Evolutionary conservation across 2,329 filamentous ascomycete species (phyloP), one percentile per base, ranked within the genome.

Genomic region (Nemania sp.): DNA sequence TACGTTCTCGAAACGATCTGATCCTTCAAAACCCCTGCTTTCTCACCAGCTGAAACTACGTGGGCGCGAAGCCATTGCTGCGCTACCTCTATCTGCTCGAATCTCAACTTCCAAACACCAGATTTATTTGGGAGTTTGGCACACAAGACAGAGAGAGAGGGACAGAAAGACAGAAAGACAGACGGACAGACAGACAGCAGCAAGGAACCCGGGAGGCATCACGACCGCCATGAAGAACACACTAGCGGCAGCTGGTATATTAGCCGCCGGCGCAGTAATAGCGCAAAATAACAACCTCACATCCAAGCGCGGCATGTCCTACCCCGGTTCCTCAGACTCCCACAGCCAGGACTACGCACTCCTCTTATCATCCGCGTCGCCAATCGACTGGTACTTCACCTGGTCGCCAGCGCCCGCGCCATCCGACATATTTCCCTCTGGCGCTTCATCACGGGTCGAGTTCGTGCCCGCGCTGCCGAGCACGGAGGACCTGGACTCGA

Each of bases 381-480:
- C 70, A 6, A 68, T 76, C 11, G 60, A 66, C 0, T 76, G 74
- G 74, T 76, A 76, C 57, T 76, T 74, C 49, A 76, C 72, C 0
- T 76, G 73, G 73, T 73, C 73, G 0, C 66, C 69, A 1, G 65
- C 66, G 53, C 64, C 68, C 15, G 61, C 61, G 14, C 54, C 60
- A 4, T 52, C 42, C 5, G 54, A 58, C 14, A 54, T 59, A 49
- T 61, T 60, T 1, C 63, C 68, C 0, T 43, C 60, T 1, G 46
- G 56, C 9, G 59, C 70, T 1, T 60, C 63, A n/a, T 47, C 57
- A 11, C 59, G 63, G 1, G 41, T 73, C 15, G 58, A 65, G 0
- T 76, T 76, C 37, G 50, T 76, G 8, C 74, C 74, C 0, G 61
- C 75, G 1, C 62, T 76, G 12, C 73, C 74, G 22, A 68, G 71